phyloP scores from a whole-genome alignment of 176 grass and related monocot species.

The Cymbopogon citratus region DNA sequence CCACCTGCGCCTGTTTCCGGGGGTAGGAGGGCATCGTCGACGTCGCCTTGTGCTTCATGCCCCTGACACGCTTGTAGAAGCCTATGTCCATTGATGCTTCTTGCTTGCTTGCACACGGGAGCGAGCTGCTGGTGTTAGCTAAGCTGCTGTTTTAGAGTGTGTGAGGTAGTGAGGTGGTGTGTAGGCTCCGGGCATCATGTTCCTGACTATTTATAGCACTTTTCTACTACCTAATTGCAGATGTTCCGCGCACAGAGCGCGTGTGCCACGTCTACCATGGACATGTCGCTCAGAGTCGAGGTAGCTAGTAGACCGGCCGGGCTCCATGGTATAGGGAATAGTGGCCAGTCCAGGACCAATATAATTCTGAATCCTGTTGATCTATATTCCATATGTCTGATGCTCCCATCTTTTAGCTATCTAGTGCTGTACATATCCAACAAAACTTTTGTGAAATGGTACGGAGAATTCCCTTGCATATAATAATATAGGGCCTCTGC shows the following conservation, averaged over 20 bases:
- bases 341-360: not conserved
- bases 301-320: not conserved
- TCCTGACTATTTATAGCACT: slow-evolving; percentile 33
- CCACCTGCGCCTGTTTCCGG: not conserved
- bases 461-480: not conserved
- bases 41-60: slow-evolving; percentile 23
- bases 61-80: slow-evolving; percentile 30
- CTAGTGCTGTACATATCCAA: not conserved
- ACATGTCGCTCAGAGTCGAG: not conserved
- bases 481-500: not conserved
- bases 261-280: slow-evolving; percentile 3
- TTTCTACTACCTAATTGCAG: not conserved
- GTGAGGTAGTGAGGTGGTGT: not conserved
- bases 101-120: not conserved
- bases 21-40: slow-evolving; percentile 17
- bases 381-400: not conserved
- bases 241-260: not conserved
- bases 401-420: not conserved
- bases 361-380: not conserved
- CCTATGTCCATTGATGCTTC: slow-evolving; percentile 13
- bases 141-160: not conserved
- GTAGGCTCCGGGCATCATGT: not conserved
- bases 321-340: not conserved
- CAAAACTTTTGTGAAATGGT: not conserved
- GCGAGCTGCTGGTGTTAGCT: not conserved